phyloP scores from a whole-genome alignment of 306 rosid genomes.

The Malus orientalis region DNA sequence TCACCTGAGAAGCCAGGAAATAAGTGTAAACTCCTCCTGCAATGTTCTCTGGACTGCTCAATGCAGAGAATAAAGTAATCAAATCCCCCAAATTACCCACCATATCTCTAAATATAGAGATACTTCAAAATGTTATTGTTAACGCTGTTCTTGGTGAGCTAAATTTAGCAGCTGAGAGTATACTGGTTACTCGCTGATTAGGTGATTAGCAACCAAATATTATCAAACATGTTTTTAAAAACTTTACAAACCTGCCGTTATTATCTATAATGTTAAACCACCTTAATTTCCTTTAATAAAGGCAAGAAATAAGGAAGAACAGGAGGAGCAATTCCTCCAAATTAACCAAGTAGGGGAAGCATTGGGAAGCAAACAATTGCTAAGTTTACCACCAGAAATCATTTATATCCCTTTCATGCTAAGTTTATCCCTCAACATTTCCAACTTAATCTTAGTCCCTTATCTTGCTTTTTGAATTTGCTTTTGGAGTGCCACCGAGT shows the following conservation, averaged over 20 bases:
- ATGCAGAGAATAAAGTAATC: constrained; percentile 2
- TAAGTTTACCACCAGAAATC: background rate
- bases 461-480: background rate
- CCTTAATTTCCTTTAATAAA: background rate
- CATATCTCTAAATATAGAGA: background rate
- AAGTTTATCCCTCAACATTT: background rate
- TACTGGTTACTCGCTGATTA: background rate
- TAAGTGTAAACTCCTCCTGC: constrained; percentile 1
- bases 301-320: background rate
- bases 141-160: background rate
- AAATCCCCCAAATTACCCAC: background rate
- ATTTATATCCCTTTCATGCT: background rate
- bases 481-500: background rate
- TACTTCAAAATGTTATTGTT: background rate
- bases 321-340: background rate
- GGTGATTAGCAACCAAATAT: background rate
- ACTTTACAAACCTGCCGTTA: background rate
- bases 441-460: background rate
- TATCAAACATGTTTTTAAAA: background rate
- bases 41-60: constrained; percentile 7
- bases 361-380: background rate
- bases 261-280: background rate
- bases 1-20: constrained; percentile 62
- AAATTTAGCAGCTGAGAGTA: background rate
- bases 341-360: background rate